Base-by-base conservation (phyloP, 2,329 filamentous ascomycete species). In the Sclerotinia nivalis region DNA sequence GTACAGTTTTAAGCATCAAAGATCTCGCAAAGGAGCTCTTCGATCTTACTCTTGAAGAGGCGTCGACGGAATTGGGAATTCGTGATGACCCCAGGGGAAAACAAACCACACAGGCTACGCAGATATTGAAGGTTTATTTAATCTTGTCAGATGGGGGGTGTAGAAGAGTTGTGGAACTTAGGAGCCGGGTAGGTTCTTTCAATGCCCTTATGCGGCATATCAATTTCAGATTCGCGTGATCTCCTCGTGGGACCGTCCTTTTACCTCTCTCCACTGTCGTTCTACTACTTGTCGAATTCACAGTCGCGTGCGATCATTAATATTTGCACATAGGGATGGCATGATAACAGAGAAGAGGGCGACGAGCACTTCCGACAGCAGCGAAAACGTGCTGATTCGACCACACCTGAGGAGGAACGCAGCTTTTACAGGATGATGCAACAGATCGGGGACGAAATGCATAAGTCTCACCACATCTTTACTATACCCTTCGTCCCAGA, bases 391-490 rank as follows among this genome's bases (percentile, higher is more conserved):
- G 79, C 82, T 12, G 83, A 84, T 71, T 75, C 79, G 1, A 65
- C 77, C 1, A 70, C 72, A 31, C 54, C 71, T 6, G 72, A 76
- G 9, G 69, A 52, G 4, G 72, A 72, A 12, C 52, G 28, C 0
- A 72, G 69, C 58, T 83, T 85, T 72, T 84, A 79, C 73, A 66
- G 69, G 0, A 76, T 85, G 76, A 86, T 85, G 83, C 72, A 75
- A 54, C 65, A 70, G 1, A 83, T 87, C 49, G 83, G 76, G 1
- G 22, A 76, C 2, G 80, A 85, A 62, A 74, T 87, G 31, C 73
- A 86, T 10, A 12, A 49, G 1, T n/a, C 52, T 7, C 73, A 73
- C 6, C 49, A 59, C 12, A 70, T 68, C 45, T 61, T 76, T 25
- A 62, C 31, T 31, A 28, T 66, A 28, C 40, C 50, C 10, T 37